Percentiles rank a stretch among this genome's conserved stretches.
These are phyloP conservation scores for Lichina pygmaea DNA, from an alignment of 495 filamentous ascomycete species.

Conservation along the genomic window DNA sequence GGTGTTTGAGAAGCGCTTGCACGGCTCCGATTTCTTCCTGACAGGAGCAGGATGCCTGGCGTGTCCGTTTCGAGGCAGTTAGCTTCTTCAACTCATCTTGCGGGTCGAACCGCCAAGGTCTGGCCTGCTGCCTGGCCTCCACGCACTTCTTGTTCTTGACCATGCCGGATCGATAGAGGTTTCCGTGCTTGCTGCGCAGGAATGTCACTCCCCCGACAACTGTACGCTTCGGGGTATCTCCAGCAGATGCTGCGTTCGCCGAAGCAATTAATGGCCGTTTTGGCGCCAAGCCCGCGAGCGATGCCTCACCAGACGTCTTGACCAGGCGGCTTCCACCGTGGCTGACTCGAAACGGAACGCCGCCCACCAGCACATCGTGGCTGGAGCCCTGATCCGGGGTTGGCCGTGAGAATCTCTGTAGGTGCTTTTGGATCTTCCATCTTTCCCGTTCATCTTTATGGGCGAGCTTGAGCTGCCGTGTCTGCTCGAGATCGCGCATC, in stretches of 20 bases:
- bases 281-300: too few relatives aligned
- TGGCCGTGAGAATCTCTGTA: conserved; percentile 7
- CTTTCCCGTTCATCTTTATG: conserved; percentile 38
- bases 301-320: conserved; percentile 37
- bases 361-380: conserved; percentile 49
- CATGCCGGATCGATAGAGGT: conserved; percentile 52
- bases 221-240: conserved; percentile 52
- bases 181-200: conserved; percentile 72
- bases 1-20: conserved; percentile 73
- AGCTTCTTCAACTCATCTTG: too few relatives aligned
- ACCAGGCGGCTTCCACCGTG: conserved; percentile 69
- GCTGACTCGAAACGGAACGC: conserved; percentile 46
- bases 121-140: background rate
- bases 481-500: conserved; percentile 47
- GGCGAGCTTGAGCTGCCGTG: conserved; percentile 28
- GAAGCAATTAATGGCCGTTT: background rate
- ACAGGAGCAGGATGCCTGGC: conserved; percentile 18
- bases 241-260: conserved; percentile 37
- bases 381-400: conserved; percentile 5
- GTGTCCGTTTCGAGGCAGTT: background rate
- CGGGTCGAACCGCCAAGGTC: too few relatives aligned
- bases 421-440: conserved; percentile 21
- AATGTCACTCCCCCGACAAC: conserved; percentile 63
- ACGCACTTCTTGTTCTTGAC: conserved; percentile 10
- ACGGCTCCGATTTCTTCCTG: conserved; percentile 52